These are phyloP conservation scores for Helicostylum pulchrum DNA, from an alignment of 192 early-diverging fungal genomes.

Conservation along the genomic window DNA sequence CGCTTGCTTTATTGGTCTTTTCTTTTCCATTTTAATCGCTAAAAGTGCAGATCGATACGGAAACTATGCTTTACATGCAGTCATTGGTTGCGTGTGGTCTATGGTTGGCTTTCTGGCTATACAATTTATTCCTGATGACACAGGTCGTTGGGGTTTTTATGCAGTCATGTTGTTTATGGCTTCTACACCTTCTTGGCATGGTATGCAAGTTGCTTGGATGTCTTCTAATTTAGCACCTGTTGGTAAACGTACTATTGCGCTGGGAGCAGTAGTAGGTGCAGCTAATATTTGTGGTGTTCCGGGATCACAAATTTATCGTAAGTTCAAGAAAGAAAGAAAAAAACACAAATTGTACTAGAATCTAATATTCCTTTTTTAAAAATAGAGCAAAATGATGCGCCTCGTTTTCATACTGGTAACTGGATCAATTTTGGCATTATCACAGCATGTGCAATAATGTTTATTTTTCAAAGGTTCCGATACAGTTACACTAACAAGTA, in stretches of 20 bases:
- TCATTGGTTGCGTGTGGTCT: slow-evolving; percentile 19
- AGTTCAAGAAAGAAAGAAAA: not conserved
- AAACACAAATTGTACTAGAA: not conserved
- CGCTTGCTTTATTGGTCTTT: slow-evolving; percentile 9
- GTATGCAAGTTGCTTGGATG: slow-evolving; percentile 35
- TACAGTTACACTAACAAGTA: slow-evolving; percentile 46
- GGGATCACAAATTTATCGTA: slow-evolving; percentile 27
- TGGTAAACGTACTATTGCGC: slow-evolving; percentile 25
- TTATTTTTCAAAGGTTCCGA: slow-evolving; percentile 43
- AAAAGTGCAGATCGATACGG: slow-evolving; percentile 15
- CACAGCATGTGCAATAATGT: not conserved
- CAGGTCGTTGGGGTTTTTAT: slow-evolving; percentile 29
- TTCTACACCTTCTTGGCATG: slow-evolving; percentile 20
- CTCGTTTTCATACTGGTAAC: slow-evolving; percentile 20
- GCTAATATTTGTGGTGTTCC: slow-evolving; percentile 25
- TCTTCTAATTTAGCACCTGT: slow-evolving; percentile 21
- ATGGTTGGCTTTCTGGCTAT: slow-evolving; percentile 28
- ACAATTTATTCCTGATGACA: slow-evolving; percentile 29
- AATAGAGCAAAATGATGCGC: slow-evolving; percentile 13
- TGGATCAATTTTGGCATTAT: slow-evolving; percentile 16
- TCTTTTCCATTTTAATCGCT: slow-evolving; percentile 13
- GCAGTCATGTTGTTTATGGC: slow-evolving; percentile 14
- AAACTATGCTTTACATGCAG: slow-evolving; percentile 16
- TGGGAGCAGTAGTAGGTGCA: slow-evolving; percentile 20
- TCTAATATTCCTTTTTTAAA: not conserved